Conservation (phyloP, 2,329 filamentous ascomycete genomes). For the Aspergillus felis region DNA sequence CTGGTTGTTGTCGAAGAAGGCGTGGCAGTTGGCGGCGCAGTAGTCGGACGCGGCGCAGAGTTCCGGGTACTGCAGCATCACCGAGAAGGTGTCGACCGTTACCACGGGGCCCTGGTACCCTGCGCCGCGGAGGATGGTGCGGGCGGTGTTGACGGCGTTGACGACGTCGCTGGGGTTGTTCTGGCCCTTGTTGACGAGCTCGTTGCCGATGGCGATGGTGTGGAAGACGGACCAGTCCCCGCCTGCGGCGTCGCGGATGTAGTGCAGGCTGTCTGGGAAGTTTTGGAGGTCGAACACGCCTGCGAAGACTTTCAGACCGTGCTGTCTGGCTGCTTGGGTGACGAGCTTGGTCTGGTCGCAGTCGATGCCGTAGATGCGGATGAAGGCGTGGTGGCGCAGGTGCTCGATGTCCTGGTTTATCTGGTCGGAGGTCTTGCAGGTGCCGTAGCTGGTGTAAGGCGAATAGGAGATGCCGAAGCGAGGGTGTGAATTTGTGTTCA, state of each 20-base stretch:
- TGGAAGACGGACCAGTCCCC: slow-evolving; percentile 66
- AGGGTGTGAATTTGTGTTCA: slow-evolving; percentile 2
- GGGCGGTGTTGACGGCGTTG: slow-evolving; percentile 55
- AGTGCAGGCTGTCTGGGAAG: slow-evolving; percentile 55
- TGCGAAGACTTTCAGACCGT: slow-evolving; percentile 67
- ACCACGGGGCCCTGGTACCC: slow-evolving; percentile 73
- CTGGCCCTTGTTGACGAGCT: slow-evolving; percentile 65
- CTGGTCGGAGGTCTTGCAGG: slow-evolving; percentile 64
- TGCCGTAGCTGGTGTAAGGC: slow-evolving; percentile 53
- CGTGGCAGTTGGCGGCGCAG: slow-evolving; percentile 76
- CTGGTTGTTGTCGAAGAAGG: slow-evolving; percentile 71
- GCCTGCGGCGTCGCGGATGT: slow-evolving; percentile 57
- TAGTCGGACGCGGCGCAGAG: slow-evolving; percentile 73
- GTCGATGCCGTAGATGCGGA: slow-evolving; percentile 77
- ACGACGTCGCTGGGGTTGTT: slow-evolving; percentile 53
- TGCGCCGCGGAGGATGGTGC: slow-evolving; percentile 53
- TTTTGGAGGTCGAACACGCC: slow-evolving; percentile 65
- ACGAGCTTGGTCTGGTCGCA: slow-evolving; percentile 68
- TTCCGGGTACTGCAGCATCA: slow-evolving; percentile 61
- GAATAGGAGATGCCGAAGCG: slow-evolving; percentile 54
- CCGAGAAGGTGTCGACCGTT: slow-evolving; percentile 73
- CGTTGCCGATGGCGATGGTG: slow-evolving; percentile 75
- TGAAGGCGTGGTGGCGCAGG: slow-evolving; percentile 56
- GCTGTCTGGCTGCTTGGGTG: slow-evolving; percentile 59
- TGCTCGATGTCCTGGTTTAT: slow-evolving; percentile 62